A percentile compares a stretch with the other conserved stretches of the same genome.
phyloP scores from a whole-genome alignment of 192 early-diverging fungal species.

The Backusella liffmaniae region DNA sequence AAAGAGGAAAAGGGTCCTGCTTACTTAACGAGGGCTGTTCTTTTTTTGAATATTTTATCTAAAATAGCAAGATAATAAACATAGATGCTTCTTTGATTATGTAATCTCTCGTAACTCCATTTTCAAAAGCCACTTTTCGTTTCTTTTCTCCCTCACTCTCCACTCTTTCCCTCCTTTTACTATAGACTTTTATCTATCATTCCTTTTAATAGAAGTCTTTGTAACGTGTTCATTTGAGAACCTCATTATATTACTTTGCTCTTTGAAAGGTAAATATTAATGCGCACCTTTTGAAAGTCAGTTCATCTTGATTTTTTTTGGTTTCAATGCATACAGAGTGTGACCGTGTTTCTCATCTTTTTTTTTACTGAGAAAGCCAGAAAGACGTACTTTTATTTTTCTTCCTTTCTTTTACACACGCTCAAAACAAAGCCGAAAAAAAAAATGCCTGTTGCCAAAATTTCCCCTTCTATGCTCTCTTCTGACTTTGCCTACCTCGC shows the following conservation, averaged over 20 bases:
- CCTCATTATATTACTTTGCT: neutral
- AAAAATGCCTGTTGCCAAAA: constrained; percentile 73
- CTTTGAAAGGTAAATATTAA: neutral
- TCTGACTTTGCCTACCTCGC: constrained; percentile 88
- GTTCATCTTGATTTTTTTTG: neutral
- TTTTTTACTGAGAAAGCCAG: neutral
- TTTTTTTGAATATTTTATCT: neutral
- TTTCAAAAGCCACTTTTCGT: neutral
- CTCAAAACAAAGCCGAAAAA: neutral
- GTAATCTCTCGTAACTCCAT: neutral
- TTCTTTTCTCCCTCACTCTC: neutral
- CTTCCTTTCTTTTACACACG: neutral
- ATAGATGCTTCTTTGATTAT: neutral
- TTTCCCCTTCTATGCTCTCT: constrained; percentile 89
- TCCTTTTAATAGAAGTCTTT: neutral
- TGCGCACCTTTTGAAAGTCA: neutral
- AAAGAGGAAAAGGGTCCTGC: neutral
- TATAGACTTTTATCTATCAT: neutral
- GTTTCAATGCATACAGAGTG: neutral
- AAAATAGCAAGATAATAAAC: neutral
- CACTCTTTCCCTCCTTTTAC: neutral
- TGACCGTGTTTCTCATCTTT: neutral
- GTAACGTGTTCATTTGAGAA: neutral
- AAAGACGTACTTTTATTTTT: neutral
- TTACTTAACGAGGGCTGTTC: neutral